phyloP scores from a whole-genome alignment of 2,329 filamentous ascomycete species.

The Pezicula rhizophila region DNA sequence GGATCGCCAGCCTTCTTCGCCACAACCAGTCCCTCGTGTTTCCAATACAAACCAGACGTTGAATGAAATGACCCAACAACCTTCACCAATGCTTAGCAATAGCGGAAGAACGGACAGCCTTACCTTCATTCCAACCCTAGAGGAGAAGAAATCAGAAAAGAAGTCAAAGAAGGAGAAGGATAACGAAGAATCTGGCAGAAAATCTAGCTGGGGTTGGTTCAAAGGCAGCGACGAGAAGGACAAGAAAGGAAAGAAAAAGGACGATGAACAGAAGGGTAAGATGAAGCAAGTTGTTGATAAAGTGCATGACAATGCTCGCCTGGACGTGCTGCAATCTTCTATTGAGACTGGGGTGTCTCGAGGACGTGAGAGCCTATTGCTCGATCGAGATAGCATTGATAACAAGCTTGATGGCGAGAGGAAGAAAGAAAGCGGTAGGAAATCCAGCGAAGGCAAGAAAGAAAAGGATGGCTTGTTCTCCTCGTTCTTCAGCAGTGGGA shows the following conservation, averaged over 20 bases:
- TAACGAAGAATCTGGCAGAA: constrained; percentile 54
- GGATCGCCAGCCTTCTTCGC: constrained; percentile 25
- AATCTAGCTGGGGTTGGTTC: constrained; percentile 83
- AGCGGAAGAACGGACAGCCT: constrained; percentile 69
- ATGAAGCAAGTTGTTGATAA: constrained; percentile 59
- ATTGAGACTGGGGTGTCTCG: constrained; percentile 62
- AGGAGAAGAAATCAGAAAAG: constrained; percentile 70
- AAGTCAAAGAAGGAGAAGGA: constrained; percentile 70
- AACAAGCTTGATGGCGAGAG: constrained; percentile 72
- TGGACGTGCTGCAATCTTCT: constrained; percentile 82
- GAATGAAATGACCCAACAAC: constrained; percentile 59
- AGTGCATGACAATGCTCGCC: constrained; percentile 69
- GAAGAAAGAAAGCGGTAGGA: constrained; percentile 73
- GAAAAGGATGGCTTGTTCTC: constrained; percentile 94
- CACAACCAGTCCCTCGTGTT: constrained; percentile 16
- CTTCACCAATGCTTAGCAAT: constrained; percentile 65
- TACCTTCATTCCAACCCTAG: constrained; percentile 74
- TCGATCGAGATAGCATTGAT: constrained; percentile 72
- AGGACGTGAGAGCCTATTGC: constrained; percentile 74
- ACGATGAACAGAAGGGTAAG: constrained; percentile 55
- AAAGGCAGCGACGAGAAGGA: constrained; percentile 70
- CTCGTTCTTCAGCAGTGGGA: constrained; percentile 83
- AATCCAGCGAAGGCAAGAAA: constrained; percentile 71
- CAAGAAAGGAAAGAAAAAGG: constrained; percentile 60
- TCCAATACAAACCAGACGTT: constrained; percentile 14